These are phyloP conservation scores for Quercus parvula DNA, from an alignment of 306 rosid species.

Conservation along the genomic window DNA sequence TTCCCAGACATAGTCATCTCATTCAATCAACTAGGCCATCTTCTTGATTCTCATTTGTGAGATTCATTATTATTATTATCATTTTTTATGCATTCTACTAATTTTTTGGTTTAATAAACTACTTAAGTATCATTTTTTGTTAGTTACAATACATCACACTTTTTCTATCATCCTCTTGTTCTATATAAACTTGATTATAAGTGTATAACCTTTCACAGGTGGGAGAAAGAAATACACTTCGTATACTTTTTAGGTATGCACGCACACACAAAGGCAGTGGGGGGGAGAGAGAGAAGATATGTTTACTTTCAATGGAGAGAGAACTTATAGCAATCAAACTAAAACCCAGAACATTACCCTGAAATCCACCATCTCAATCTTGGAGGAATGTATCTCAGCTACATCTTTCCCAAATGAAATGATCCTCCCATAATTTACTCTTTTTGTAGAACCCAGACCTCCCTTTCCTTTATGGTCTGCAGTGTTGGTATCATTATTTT, in stretches of 20 bases:
- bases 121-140: neutral
- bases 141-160: neutral
- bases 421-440: slow-evolving; percentile 62
- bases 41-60: neutral
- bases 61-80: neutral
- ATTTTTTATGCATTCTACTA: neutral
- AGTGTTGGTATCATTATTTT: slow-evolving; percentile 37
- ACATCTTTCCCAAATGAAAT: slow-evolving; percentile 69
- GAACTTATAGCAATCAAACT: slow-evolving; percentile 2
- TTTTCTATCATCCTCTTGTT: neutral
- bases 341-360: slow-evolving; percentile 47
- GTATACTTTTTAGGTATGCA: neutral
- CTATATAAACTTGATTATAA: neutral
- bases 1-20: neutral
- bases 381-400: slow-evolving; percentile 54
- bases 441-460: slow-evolving; percentile 11
- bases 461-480: slow-evolving; percentile 27
- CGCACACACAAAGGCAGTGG: neutral
- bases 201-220: neutral
- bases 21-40: neutral
- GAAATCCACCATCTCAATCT: slow-evolving; percentile 64
- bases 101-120: neutral
- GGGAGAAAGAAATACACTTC: neutral
- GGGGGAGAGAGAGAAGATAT: neutral
- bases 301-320: neutral